These are phyloP conservation scores for Datura wrightii DNA, from an alignment of 257 asterid species.

Conservation along the genomic window DNA sequence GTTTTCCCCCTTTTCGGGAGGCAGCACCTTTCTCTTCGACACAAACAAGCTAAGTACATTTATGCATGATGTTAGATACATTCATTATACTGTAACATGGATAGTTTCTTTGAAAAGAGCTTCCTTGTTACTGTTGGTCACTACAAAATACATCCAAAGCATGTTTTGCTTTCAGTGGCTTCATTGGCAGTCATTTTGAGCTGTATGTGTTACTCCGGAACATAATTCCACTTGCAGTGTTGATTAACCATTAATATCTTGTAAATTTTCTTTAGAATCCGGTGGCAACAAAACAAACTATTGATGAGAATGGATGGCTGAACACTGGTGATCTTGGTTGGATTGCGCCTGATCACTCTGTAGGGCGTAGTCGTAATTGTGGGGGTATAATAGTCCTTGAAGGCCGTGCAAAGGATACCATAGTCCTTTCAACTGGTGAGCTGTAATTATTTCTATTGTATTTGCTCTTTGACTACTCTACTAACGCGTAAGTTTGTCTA, in stretches of 20 bases:
- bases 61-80: background rate
- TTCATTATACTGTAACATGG: background rate
- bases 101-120: background rate
- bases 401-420: slow-evolving; percentile 97
- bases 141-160: background rate
- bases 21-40: background rate
- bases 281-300: slow-evolving; percentile 65
- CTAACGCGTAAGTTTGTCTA: background rate
- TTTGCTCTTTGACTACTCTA: background rate
- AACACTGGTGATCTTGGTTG: slow-evolving; percentile 93
- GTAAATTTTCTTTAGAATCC: slow-evolving; percentile 55
- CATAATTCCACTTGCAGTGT: background rate
- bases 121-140: background rate
- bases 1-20: background rate
- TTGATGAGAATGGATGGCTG: slow-evolving; percentile 89
- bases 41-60: background rate
- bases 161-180: slow-evolving; percentile 3
- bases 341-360: slow-evolving; percentile 80
- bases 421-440: slow-evolving; percentile 89
- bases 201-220: background rate
- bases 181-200: background rate
- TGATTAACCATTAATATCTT: background rate
- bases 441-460: background rate
- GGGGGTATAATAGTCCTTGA: slow-evolving; percentile 86
- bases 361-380: slow-evolving; percentile 79